These are phyloP conservation scores for Debaryomyces psychrophilus DNA, from an alignment of 1,139 yeast species.

Conservation along the genomic window DNA sequence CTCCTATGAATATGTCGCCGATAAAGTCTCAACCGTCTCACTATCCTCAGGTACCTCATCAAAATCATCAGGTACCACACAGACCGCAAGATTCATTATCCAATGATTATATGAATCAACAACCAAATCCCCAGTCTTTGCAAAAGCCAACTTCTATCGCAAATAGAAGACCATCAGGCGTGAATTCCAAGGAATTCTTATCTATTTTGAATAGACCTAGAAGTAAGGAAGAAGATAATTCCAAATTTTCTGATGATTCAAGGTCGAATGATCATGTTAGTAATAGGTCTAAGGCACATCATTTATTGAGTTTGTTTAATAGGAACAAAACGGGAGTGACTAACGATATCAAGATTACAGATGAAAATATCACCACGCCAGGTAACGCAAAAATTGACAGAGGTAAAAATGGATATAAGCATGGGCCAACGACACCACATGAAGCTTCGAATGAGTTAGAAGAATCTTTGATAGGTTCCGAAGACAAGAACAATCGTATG, in stretches of 20 bases:
- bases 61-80: conserved; percentile 7
- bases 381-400: not conserved
- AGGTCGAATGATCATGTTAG: conserved; percentile 18
- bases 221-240: conserved; percentile 21
- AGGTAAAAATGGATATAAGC: conserved; percentile 4
- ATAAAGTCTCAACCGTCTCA: conserved; percentile 9
- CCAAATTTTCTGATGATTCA: conserved; percentile 8
- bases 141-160: conserved; percentile 44
- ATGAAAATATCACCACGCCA: not conserved
- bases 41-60: conserved; percentile 13
- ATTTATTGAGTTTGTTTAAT: conserved; percentile 42
- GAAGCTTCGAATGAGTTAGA: conserved; percentile 36
- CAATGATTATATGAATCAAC: conserved; percentile 17
- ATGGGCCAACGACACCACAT: conserved; percentile 12
- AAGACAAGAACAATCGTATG: conserved; percentile 10
- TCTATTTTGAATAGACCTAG: conserved; percentile 47
- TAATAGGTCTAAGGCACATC: conserved; percentile 42
- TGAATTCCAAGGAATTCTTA: conserved; percentile 55
- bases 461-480: conserved; percentile 21
- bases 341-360: conserved; percentile 1
- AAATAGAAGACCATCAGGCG: conserved; percentile 34
- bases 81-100: conserved; percentile 5
- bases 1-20: conserved; percentile 11
- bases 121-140: conserved; percentile 49
- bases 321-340: conserved; percentile 14